Conservation (phyloP, 2,329 filamentous ascomycete species). For the Coccinonectria pachysandricola region DNA sequence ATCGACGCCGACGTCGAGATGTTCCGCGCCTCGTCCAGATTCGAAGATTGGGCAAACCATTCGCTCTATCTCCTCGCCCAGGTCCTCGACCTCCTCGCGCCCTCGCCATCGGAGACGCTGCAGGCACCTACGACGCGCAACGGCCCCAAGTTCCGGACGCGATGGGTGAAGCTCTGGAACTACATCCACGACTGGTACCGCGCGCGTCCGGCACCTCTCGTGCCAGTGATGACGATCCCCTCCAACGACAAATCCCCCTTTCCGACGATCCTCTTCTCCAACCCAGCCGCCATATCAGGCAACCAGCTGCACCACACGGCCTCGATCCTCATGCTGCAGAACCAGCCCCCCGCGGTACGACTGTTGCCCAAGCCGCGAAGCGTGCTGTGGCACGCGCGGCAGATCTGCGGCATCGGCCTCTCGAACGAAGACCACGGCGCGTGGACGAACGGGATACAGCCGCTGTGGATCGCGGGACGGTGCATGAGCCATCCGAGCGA, state of each 20-base stretch:
- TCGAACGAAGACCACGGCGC: conserved; percentile 42
- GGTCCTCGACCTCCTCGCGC: conserved; percentile 29
- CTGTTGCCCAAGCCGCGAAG: conserved; percentile 27
- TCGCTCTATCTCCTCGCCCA: conserved; percentile 38
- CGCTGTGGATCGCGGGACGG: conserved; percentile 42
- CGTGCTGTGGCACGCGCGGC: conserved; percentile 41
- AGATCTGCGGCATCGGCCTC: conserved; percentile 42
- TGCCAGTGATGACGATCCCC: conserved; percentile 24
- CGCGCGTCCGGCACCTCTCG: conserved; percentile 24
- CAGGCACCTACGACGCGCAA: conserved; percentile 10
- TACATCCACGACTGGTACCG: conserved; percentile 32
- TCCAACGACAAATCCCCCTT: conserved; percentile 36
- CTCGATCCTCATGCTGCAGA: conserved; percentile 40
- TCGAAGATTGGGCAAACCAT: conserved; percentile 40
- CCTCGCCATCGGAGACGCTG: conserved; percentile 8
- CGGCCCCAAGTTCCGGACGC: conserved; percentile 15
- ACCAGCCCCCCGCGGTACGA: conserved; percentile 29
- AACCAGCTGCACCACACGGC: conserved; percentile 46
- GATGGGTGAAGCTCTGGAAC: conserved; percentile 29
- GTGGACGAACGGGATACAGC: conserved; percentile 44
- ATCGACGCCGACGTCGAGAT: conserved; percentile 23
- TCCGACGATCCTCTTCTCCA: conserved; percentile 38
- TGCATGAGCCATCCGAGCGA: conserved; percentile 38
- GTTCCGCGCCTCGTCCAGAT: conserved; percentile 25
- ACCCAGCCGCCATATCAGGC: conserved; percentile 40